phyloP scores from a whole-genome alignment of 1,139 yeast species.

The Pichia sp. region DNA sequence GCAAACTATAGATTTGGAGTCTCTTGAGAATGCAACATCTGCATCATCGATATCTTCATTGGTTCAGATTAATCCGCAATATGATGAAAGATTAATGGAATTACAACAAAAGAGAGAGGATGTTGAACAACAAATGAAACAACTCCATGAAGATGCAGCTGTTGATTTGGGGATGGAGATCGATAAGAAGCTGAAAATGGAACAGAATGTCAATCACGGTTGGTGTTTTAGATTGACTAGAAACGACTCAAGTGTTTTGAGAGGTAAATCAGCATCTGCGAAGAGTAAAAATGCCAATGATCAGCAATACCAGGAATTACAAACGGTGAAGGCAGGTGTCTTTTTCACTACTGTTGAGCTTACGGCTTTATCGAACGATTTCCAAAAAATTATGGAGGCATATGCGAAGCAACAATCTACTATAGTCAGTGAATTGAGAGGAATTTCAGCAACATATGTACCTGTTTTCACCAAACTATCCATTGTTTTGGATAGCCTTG shows the following conservation, averaged over 20 bases:
- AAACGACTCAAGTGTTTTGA: constrained; percentile 72
- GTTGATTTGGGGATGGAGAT: constrained; percentile 74
- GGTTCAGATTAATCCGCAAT: constrained; percentile 82
- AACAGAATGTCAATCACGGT: constrained; percentile 79
- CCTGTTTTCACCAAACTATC: constrained; percentile 68
- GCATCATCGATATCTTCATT: constrained; percentile 40
- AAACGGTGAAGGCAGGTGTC: constrained; percentile 93
- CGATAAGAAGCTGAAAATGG: constrained; percentile 83
- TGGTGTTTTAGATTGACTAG: constrained; percentile 93
- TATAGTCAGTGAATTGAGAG: constrained; percentile 74
- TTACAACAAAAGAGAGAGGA: constrained; percentile 52
- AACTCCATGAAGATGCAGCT: constrained; percentile 57
- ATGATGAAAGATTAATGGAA: constrained; percentile 65
- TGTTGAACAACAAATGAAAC: constrained; percentile 48
- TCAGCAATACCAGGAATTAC: constrained; percentile 58
- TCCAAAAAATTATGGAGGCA: constrained; percentile 50
- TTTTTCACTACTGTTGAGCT: constrained; percentile 72
- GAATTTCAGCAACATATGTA: constrained; percentile 72
- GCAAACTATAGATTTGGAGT: constrained; percentile 81
- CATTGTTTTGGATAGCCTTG: constrained; percentile 61
- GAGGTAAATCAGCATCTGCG: constrained; percentile 34
- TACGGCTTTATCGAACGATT: constrained; percentile 52
- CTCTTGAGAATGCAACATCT: constrained; percentile 48
- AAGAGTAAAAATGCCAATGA: constrained; percentile 20
- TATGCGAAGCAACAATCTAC: constrained; percentile 71